These are phyloP conservation scores for Erysimum cheiranthoides DNA, from an alignment of 345 rosid genomes.

Conservation along the genomic window DNA sequence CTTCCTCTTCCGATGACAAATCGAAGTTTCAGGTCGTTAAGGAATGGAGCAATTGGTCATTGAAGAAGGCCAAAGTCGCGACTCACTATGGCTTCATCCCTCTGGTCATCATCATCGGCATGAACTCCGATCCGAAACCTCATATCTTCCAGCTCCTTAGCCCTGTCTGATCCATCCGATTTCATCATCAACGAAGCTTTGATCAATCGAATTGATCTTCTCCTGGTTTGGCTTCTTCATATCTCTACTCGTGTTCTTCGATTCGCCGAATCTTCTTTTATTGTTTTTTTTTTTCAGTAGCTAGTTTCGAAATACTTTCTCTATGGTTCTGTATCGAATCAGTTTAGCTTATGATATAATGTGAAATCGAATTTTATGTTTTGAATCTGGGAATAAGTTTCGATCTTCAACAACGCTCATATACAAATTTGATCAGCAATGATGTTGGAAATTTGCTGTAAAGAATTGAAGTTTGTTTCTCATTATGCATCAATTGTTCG, in stretches of 20 bases:
- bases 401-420: constrained; percentile 2
- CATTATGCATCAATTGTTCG: constrained; percentile 52
- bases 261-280: constrained; percentile 50
- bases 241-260: constrained; percentile 18
- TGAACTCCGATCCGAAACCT: constrained; percentile 95
- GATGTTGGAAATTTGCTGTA: background rate
- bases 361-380: constrained; percentile 35
- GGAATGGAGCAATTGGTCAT: constrained; percentile 91
- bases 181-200: constrained; percentile 4
- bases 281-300: constrained; percentile 9
- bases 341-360: constrained; percentile 8
- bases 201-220: constrained; percentile 7
- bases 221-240: constrained; percentile 25
- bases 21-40: constrained; percentile 57
- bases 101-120: constrained; percentile 80
- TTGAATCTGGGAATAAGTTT: constrained; percentile 13
- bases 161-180: constrained; percentile 59
- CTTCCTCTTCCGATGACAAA: constrained; percentile 51
- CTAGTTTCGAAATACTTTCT: constrained; percentile 7
- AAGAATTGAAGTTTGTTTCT: constrained; percentile 52
- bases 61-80: constrained; percentile 86
- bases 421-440: background rate
- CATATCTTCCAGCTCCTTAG: constrained; percentile 86
- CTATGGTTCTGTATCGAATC: constrained; percentile 29
- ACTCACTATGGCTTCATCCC: constrained; percentile 97